phyloP scores from a whole-genome alignment of 2,329 filamentous ascomycete species.

The Xylaria sp. region DNA sequence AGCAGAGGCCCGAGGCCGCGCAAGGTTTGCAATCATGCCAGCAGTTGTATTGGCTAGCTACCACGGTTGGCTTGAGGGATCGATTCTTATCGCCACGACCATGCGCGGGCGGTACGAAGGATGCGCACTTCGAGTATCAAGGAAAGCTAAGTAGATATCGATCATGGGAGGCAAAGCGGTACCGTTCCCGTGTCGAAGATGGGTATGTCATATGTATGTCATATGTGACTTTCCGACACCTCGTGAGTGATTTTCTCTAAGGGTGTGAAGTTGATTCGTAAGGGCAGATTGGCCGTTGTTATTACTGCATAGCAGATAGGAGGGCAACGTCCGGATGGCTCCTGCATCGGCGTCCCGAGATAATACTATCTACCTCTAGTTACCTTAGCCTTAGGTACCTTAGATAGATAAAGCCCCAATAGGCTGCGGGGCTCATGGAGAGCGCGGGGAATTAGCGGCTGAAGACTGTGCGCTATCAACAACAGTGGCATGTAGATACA shows the following conservation, averaged over 20 bases:
- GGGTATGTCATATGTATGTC: not conserved
- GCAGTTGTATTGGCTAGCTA: constrained; percentile 26
- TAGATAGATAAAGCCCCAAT: constrained; percentile 27
- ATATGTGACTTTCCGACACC: not conserved
- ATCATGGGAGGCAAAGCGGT: constrained; percentile 6
- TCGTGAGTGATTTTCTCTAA: constrained; percentile 7
- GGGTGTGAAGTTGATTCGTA: not conserved
- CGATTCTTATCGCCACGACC: constrained; percentile 29
- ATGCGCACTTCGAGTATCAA: constrained; percentile 10
- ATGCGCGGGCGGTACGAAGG: constrained; percentile 20
- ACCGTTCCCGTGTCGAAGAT: not conserved
- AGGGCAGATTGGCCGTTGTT: constrained; percentile 17
- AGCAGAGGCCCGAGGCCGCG: constrained; percentile 39
- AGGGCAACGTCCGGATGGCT: constrained; percentile 10
- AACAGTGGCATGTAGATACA: not conserved
- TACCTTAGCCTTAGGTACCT: not conserved
- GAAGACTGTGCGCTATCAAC: constrained; percentile 23
- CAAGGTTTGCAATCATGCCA: constrained; percentile 44
- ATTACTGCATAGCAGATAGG: not conserved
- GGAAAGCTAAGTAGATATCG: not conserved
- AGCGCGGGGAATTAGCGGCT: constrained; percentile 34
- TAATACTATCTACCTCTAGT: too few relatives aligned
- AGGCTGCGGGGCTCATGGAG: constrained; percentile 28
- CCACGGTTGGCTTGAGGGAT: constrained; percentile 8
- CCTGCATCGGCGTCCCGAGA: constrained; percentile 34